phyloP scores from a whole-genome alignment of 768 basidiomycete species.

The Sporobolomyces phaffii region DNA sequence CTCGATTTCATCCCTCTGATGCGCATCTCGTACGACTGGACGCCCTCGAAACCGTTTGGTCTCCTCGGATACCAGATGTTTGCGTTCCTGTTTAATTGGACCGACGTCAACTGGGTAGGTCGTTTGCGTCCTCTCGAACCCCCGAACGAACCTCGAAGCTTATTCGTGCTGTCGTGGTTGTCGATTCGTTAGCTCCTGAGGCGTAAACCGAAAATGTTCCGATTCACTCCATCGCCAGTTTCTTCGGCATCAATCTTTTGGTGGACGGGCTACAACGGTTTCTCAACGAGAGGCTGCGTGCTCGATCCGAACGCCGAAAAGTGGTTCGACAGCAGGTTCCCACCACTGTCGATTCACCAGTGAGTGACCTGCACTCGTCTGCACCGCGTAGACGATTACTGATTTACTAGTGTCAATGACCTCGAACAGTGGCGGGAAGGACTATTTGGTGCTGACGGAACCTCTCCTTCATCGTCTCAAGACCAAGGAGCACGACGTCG shows the following conservation, averaged over 20 bases:
- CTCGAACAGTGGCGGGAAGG: constrained; percentile 48
- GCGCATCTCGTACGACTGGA: constrained; percentile 51
- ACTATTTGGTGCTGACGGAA: constrained; percentile 51
- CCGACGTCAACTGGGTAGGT: constrained; percentile 52
- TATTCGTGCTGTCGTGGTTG: no score
- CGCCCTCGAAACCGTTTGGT: constrained; percentile 50
- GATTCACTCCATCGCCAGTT: constrained; percentile 54
- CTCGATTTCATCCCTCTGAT: constrained; percentile 55
- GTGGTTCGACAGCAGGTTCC: constrained; percentile 53
- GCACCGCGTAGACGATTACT: no score
- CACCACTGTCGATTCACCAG: constrained; percentile 49
- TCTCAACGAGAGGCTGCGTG: constrained; percentile 50
- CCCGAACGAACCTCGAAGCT: no score
- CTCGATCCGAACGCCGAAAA: constrained; percentile 47
- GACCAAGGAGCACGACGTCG: constrained; percentile 49
- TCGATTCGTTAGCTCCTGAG: constrained; percentile 49
- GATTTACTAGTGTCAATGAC: no score
- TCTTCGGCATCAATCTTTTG: constrained; percentile 49
- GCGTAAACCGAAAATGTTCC: constrained; percentile 54
- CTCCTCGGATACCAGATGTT: constrained; percentile 52
- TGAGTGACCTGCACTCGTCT: constrained; percentile 11
- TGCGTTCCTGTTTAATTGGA: constrained; percentile 53
- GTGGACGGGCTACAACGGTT: constrained; percentile 54
- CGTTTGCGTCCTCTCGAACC: no score
- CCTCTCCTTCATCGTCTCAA: constrained; percentile 51